phyloP scores from a whole-genome alignment of 2,329 filamentous ascomycete species.

The Knoxdaviesia capensis region DNA sequence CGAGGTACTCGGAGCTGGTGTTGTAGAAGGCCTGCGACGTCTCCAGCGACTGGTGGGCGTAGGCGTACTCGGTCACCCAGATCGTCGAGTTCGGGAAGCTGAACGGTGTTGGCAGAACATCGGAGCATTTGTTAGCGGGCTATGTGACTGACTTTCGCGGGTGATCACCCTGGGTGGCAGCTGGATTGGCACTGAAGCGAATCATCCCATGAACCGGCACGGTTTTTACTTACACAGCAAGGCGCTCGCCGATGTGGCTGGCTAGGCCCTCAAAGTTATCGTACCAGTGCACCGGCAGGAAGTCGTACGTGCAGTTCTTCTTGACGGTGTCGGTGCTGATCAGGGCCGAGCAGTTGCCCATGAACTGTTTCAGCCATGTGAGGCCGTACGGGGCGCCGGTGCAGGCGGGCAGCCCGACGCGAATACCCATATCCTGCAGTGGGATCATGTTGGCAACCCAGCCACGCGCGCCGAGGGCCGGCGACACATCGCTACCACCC shows the following conservation, averaged over 20 bases:
- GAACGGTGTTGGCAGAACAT: neutral
- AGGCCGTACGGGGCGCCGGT: constrained; percentile 41
- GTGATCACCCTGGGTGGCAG: no score
- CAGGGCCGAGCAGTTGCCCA: constrained; percentile 39
- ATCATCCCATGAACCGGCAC: no score
- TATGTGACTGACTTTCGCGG: no score
- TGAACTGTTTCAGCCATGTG: constrained; percentile 46
- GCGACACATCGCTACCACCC: constrained; percentile 43
- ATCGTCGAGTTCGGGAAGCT: constrained; percentile 41
- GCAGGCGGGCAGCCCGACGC: constrained; percentile 50
- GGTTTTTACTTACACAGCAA: constrained; percentile 12
- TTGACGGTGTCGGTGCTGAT: constrained; percentile 20
- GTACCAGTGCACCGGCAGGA: constrained; percentile 46
- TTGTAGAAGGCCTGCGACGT: constrained; percentile 50
- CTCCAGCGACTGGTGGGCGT: constrained; percentile 31
- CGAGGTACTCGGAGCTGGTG: constrained; percentile 42
- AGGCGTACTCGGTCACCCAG: constrained; percentile 66
- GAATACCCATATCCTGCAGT: constrained; percentile 40
- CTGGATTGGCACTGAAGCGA: no score
- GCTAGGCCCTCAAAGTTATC: constrained; percentile 50
- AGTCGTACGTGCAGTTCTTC: constrained; percentile 40
- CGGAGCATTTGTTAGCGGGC: no score
- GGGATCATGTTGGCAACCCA: constrained; percentile 59
- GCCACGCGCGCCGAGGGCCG: constrained; percentile 38
- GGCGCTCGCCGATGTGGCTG: constrained; percentile 38